Base-by-base conservation (phyloP, 805 yeast genomes). In the Suhomyces prunicola region DNA sequence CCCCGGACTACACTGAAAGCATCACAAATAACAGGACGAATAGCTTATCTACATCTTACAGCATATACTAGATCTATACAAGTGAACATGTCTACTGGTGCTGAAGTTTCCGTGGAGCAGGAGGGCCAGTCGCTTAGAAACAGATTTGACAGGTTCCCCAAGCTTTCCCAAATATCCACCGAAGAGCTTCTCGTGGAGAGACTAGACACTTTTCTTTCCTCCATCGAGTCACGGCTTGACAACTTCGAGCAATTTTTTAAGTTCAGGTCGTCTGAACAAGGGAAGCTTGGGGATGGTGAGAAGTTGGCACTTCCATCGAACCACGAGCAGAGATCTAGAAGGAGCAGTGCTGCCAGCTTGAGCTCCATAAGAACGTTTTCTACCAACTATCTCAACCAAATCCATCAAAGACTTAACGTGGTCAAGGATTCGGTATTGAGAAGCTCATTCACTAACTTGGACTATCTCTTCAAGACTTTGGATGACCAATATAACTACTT, bases 171-270 rank as follows among this genome's bases (percentile, higher is more conserved):
- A 19, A 40, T 36, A 17, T 29, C 51, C 10, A 68, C 78, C 0
- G 79, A 75, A 47, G 79, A 74, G 57, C 50, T 71, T 2, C 63
- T 75, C 53, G 71, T 74, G 6, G 79, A 74, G 51, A 71, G 70
- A 48, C 57, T 75, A 35, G 79, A 75, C 50, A 57, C 58, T n/a
- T 75, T 75, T 50, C 61, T 75, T 19, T 67, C 76, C n/a, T 71
- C 76, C 7, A 69, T 75, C n/a, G 79, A 75, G 54, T 65, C 73
- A 10, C 57, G 77, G 22, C 56, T 75, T 33, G 74, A 70, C 46
- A 68, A 65, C 47, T 75, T 75, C 53, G 79, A 75, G 47, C 69
- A 66, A 54, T 75, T 67, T 53, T 74, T 74, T 58, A 69, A 72
- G 53, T 52, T 68, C 24, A 60, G 58, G 15, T 59, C 62, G 15